Evolutionary conservation across 1,139 yeast species (phyloP).

Genomic region (Suhomyces bribrorum): DNA sequence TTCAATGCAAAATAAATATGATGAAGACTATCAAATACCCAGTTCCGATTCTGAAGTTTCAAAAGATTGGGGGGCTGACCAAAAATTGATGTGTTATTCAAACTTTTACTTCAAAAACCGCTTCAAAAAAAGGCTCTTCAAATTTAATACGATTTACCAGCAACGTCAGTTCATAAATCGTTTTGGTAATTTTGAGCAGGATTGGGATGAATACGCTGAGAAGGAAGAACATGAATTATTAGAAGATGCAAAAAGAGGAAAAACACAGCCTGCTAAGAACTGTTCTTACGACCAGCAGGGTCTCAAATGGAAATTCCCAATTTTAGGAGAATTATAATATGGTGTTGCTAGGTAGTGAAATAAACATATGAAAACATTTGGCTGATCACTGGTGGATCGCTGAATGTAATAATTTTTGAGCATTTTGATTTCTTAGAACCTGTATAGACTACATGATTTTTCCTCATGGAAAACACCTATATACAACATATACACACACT

Average conservation of each 20-base stretch:
- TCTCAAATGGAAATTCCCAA: conserved; percentile 54
- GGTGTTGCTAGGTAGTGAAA: too few species aligned
- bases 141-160: conserved; percentile 50
- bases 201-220: conserved; percentile 25
- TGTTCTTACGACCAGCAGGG: conserved; percentile 45
- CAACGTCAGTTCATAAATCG: conserved; percentile 48
- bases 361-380: too few species aligned
- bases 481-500: too few species aligned
- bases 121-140: conserved; percentile 40
- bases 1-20: conserved; percentile 26
- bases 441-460: too few species aligned
- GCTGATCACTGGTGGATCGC: too few species aligned
- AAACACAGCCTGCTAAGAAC: conserved; percentile 11
- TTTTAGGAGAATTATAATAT: conserved; percentile 40
- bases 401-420: too few species aligned
- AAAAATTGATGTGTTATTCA: conserved; percentile 24
- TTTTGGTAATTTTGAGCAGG: conserved; percentile 44
- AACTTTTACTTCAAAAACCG: conserved; percentile 40
- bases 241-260: conserved; percentile 9
- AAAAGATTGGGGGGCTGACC: conserved; percentile 1
- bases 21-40: conserved; percentile 15
- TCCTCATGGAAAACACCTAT: too few species aligned
- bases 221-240: background rate
- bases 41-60: conserved; percentile 18
- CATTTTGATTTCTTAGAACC: too few species aligned